A percentile compares a stretch with the other conserved stretches of the same genome.
Conservation (phyloP, 2,329 filamentous ascomycete species). For the Diaporthe vexans region DNA sequence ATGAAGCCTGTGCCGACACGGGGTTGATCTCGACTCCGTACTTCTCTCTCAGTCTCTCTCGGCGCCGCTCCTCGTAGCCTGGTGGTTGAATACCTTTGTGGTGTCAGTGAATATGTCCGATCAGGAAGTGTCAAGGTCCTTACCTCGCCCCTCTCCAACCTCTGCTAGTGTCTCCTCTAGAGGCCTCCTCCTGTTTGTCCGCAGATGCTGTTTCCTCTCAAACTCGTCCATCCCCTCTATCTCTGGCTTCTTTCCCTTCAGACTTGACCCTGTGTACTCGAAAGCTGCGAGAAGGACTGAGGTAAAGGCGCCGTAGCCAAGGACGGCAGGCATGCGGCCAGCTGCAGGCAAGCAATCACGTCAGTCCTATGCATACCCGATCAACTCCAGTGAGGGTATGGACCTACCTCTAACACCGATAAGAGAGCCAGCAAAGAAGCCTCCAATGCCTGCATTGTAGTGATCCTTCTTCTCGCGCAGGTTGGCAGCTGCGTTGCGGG, state of each 20-base stretch:
- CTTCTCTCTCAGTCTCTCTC: slow-evolving; percentile 84
- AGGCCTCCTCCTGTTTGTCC: slow-evolving; percentile 81
- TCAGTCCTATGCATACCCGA: slow-evolving; percentile 24
- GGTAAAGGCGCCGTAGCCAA: slow-evolving; percentile 75
- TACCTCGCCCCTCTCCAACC: slow-evolving; percentile 90
- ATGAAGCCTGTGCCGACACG: slow-evolving; percentile 62
- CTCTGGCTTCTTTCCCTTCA: slow-evolving; percentile 65
- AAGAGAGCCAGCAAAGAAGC: slow-evolving; percentile 81
- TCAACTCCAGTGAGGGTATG: slow-evolving; percentile 46
- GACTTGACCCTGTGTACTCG: slow-evolving; percentile 76
- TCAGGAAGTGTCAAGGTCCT: slow-evolving; percentile 43
- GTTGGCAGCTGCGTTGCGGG: slow-evolving; percentile 83
- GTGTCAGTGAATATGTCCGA: slow-evolving; percentile 38
- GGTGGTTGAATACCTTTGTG: slow-evolving; percentile 81
- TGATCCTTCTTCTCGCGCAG: slow-evolving; percentile 86
- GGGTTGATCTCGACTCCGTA: slow-evolving; percentile 89
- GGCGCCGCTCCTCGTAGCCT: slow-evolving; percentile 87
- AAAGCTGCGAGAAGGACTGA: slow-evolving; percentile 73
- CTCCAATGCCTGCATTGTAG: slow-evolving; percentile 81
- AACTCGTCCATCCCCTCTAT: slow-evolving; percentile 81
- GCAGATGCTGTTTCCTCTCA: slow-evolving; percentile 79
- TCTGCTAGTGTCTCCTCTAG: slow-evolving; percentile 84
- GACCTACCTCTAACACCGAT: slow-evolving; percentile 79
- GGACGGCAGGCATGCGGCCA: slow-evolving; percentile 76
- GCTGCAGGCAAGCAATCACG: slow-evolving; percentile 54